A percentile compares a stretch with the other conserved stretches of the same genome.
phyloP scores from a whole-genome alignment of 345 rosid species.

The Microthlaspi erraticum region DNA sequence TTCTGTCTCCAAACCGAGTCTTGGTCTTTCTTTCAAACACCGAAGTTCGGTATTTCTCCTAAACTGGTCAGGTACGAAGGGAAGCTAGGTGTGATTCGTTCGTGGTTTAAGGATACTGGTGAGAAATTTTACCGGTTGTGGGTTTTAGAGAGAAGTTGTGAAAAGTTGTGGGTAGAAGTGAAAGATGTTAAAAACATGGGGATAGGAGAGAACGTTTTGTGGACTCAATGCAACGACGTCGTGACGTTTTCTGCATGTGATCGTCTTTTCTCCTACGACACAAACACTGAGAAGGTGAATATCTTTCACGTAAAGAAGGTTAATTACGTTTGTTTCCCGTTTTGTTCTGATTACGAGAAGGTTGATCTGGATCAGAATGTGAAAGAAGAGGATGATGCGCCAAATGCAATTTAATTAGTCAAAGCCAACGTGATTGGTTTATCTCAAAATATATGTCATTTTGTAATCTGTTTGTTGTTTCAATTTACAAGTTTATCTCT shows the following conservation, averaged over 20 bases:
- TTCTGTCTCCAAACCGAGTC: constrained; percentile 26
- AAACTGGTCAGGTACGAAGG: constrained; percentile 30
- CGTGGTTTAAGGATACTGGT: background rate
- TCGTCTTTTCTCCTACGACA: constrained; percentile 12
- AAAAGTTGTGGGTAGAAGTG: too few relatives aligned
- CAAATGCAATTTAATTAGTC: background rate
- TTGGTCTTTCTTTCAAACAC: constrained; percentile 22
- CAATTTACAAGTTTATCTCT: too few relatives aligned
- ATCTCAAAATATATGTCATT: too few relatives aligned
- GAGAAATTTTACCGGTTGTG: background rate
- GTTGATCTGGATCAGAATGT: constrained; percentile 20
- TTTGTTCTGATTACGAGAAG: constrained; percentile 29
- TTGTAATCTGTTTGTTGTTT: too few relatives aligned
- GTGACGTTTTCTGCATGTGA: background rate
- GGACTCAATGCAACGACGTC: too few relatives aligned
- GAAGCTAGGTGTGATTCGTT: constrained; percentile 22
- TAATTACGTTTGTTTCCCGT: constrained; percentile 11
- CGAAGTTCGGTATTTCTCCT: background rate
- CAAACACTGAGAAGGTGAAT: background rate
- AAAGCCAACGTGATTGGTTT: too few relatives aligned
- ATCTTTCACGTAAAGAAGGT: background rate
- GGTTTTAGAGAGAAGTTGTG: background rate
- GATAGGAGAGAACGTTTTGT: too few relatives aligned
- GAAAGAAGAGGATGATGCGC: background rate
- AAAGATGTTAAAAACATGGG: too few relatives aligned